phyloP scores from a whole-genome alignment of 768 basidiomycete genomes.

The Albatrellus ellisii region DNA sequence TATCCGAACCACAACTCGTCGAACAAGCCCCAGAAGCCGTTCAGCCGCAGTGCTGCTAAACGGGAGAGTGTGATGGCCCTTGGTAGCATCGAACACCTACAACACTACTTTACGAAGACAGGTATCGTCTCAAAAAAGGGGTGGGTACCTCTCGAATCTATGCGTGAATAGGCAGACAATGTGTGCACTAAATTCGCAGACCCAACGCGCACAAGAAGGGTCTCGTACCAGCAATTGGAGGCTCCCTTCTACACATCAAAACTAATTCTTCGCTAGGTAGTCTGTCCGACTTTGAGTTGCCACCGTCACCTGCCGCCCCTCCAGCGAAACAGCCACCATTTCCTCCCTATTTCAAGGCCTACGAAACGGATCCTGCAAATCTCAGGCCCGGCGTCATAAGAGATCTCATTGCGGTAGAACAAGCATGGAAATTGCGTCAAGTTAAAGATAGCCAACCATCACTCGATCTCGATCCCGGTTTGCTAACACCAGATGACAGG shows the following conservation, averaged over 20 bases:
- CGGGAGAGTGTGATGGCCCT: constrained; percentile 88
- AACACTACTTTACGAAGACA: constrained; percentile 89
- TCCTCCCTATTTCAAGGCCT: constrained; percentile 46
- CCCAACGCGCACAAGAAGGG: constrained; percentile 38
- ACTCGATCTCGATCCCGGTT: constrained; percentile 1
- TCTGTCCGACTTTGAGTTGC: constrained; percentile 44
- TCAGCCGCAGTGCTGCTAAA: constrained; percentile 84
- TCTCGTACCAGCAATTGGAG: constrained; percentile 68
- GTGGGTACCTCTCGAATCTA: constrained; percentile 29
- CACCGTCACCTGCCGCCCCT: constrained; percentile 54
- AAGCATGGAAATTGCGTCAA: constrained; percentile 42
- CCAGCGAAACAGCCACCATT: constrained; percentile 29
- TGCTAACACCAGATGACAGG: constrained; percentile 5
- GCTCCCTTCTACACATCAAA: constrained; percentile 20
- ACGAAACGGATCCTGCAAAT: constrained; percentile 64
- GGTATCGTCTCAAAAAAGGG: constrained; percentile 61
- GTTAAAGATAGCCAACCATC: neutral
- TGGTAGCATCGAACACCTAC: constrained; percentile 93
- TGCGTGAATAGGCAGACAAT: constrained; percentile 2
- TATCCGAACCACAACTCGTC: constrained; percentile 62
- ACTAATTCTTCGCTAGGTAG: constrained; percentile 29
- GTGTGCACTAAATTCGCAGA: no score
- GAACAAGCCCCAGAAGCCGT: constrained; percentile 72
- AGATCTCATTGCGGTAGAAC: constrained; percentile 54
- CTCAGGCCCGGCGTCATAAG: constrained; percentile 66